Evolutionary conservation across 1,139 yeast genomes (phyloP), one percentile per base, ranked within the genome.

Genomic region (Pichia kudriavzevii): DNA sequence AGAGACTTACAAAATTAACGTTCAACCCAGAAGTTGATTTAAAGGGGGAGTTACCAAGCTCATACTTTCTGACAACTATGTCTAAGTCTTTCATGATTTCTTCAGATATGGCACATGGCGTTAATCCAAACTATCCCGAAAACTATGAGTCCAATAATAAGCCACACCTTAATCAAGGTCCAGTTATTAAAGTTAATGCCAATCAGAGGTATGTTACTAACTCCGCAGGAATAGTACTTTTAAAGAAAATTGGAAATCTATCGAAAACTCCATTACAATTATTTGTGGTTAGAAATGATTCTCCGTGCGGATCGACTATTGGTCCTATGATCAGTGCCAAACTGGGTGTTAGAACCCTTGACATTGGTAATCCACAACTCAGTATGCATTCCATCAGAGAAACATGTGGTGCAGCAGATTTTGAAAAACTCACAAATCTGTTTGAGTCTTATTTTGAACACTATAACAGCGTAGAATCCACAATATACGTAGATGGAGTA

Each of bases 361-460:
- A 91, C 59, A 64, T 91, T 40, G 98, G 98, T 37, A 87, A 85
- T 55, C 95, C 97, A 2, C 94, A 88, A 56, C 66, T 91, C 49
- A 79, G 94, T 37, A 91, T 91, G 98, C 98, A 91, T 55, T 82
- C 95, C 2, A 80, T 85, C 41, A 73, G 98, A 58, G 98, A 91
- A 59, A 88, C 95, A 3, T 91, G 94, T 26, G 96, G 96, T 7
- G 60, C 85, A 14, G 66, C 63, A 34, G 97, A 88, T 60, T 66
- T 88, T 25, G 75, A 66, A 30, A 67, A 69, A 44, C 73, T 85
- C 41, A 68, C 75, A 32, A 61, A 63, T 33, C 64, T 88, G 45
- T 84, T 82, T 55, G 66, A 63, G 46, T 65, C 74, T 14, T 87
- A 70, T 55, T 84, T 75, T 55, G 75, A 69, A 47, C 54, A 64